Evolutionary conservation across 2,329 filamentous ascomycete genomes (phyloP).

Genomic region (Diatrype stigma): DNA sequence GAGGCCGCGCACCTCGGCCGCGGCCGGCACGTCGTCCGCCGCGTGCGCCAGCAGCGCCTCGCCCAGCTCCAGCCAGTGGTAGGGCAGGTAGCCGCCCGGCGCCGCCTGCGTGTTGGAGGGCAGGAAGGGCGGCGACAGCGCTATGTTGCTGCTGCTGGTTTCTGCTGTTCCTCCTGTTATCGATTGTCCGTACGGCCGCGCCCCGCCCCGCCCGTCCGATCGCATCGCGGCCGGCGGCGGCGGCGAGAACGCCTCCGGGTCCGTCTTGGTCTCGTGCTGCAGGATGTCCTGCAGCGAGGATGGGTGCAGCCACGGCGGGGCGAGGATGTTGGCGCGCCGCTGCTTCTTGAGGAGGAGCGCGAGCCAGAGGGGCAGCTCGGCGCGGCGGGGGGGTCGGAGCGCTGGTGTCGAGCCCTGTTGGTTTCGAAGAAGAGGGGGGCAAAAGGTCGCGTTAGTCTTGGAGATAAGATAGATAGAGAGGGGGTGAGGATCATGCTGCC

Average conservation of each 20-base stretch:
- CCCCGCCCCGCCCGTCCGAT: slow-evolving; percentile 42
- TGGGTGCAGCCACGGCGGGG: slow-evolving; percentile 82
- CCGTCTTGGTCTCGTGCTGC: slow-evolving; percentile 70
- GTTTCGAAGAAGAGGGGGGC: neutral
- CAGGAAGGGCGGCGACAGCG: slow-evolving; percentile 72
- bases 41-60: slow-evolving; percentile 84
- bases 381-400: slow-evolving; percentile 76
- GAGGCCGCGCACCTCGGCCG: slow-evolving; percentile 70
- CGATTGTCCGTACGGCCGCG: slow-evolving; percentile 28
- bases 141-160: too few species aligned
- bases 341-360: slow-evolving; percentile 93
- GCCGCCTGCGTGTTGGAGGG: slow-evolving; percentile 68
- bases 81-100: slow-evolving; percentile 70
- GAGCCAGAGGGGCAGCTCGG: slow-evolving; percentile 84
- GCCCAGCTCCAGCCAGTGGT: slow-evolving; percentile 91
- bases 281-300: slow-evolving; percentile 74
- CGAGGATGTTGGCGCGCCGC: slow-evolving; percentile 84
- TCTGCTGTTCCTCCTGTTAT: too few species aligned
- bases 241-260: slow-evolving; percentile 70
- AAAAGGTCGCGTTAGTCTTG: neutral
- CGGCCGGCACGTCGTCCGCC: slow-evolving; percentile 71
- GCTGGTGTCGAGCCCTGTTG: slow-evolving; percentile 71
- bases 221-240: slow-evolving; percentile 63
- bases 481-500: too few species aligned
- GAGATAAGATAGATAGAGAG: too few species aligned